Base-by-base conservation (phyloP, 2,329 filamentous ascomycete genomes). In the Lachnellula suecica region DNA sequence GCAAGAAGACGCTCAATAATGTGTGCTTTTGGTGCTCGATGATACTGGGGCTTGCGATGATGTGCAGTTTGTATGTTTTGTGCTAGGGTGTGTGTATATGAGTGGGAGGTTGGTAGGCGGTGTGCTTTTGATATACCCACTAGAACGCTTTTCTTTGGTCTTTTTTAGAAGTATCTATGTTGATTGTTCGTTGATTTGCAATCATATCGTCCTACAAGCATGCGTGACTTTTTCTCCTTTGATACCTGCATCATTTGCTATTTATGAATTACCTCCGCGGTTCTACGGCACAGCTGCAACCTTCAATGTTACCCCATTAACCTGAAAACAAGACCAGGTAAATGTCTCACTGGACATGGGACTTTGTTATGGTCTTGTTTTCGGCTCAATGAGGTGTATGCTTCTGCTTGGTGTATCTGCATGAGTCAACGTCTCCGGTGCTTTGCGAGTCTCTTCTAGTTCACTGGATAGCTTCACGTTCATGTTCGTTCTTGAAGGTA, bases 21-120 rank as follows among this genome's bases (percentile, higher is more conserved):
- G 84, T 91, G 22, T 86, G 89, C 56, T 96, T 96, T 68, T 96
- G 92, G 92, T 86, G 83, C 65, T 91, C 87, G 22, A 96, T 96
- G 89, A 91, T 96, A 60, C 67, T 94, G 45, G 92, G 92, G 0
- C 72, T 96, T 54, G 89, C 88, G 56, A 74, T 93, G 81, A 60
- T 65, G 8, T 63, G 61, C 47, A 58, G 53, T 9, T 46, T 63
- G 41, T 63, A 63, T 49, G 59, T 62, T 11, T 53, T 63, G 20
- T 61, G 56, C 49, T 63, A 52, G 43, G 34, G 38, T 40, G 17
- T 19, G 17, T 38, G 8, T n/a, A n/a, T 40, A n/a, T 40, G 20
- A 10, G 19, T 40, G 17, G 19, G 37, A 40, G 1, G 6, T 35
- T 35, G 15, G 15, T 10, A 40, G 37, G 37, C n/a, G 17, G 19